A percentile compares a stretch with the other conserved stretches of the same genome.
These are phyloP conservation scores for Agrocybe chaxingu DNA, from an alignment of 768 basidiomycete species.

Conservation along the genomic window DNA sequence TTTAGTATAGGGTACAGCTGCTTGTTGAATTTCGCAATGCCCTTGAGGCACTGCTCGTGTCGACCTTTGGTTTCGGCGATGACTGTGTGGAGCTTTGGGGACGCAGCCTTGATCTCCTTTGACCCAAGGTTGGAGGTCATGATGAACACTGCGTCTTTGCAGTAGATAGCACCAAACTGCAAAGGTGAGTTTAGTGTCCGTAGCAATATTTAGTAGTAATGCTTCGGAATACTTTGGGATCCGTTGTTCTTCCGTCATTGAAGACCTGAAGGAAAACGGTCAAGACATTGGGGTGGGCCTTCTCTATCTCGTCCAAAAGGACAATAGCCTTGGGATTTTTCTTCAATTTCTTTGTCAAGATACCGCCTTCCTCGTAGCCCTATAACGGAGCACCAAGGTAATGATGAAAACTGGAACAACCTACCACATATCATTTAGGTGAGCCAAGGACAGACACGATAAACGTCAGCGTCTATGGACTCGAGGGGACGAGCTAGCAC, in stretches of 20 bases:
- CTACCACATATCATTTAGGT: constrained; percentile 3
- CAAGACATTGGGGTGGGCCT: constrained; percentile 6
- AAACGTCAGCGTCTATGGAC: neutral
- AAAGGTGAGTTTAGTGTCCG: neutral
- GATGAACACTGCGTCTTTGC: constrained; percentile 1
- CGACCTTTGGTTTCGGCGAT: neutral
- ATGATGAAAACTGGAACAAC: neutral
- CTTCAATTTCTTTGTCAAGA: constrained; percentile 4
- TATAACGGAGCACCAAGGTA: neutral
- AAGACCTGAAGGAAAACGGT: constrained; percentile 8
- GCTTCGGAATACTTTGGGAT: constrained; percentile 1
- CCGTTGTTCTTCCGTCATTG: constrained; percentile 6
- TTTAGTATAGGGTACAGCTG: constrained; percentile 1
- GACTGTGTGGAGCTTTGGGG: neutral
- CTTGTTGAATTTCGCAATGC: neutral
- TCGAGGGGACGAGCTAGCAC: neutral
- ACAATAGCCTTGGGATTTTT: constrained; percentile 4
- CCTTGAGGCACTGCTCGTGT: neutral
- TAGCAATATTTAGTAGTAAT: neutral
- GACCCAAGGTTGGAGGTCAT: constrained; percentile 5
- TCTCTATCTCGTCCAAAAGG: constrained; percentile 6
- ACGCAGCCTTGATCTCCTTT: neutral
- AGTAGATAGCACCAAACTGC: neutral
- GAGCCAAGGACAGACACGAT: neutral
- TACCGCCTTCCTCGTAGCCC: constrained; percentile 2